Conservation (phyloP, 2,329 filamentous ascomycete species). For the Teratosphaeriaceae sp. region DNA sequence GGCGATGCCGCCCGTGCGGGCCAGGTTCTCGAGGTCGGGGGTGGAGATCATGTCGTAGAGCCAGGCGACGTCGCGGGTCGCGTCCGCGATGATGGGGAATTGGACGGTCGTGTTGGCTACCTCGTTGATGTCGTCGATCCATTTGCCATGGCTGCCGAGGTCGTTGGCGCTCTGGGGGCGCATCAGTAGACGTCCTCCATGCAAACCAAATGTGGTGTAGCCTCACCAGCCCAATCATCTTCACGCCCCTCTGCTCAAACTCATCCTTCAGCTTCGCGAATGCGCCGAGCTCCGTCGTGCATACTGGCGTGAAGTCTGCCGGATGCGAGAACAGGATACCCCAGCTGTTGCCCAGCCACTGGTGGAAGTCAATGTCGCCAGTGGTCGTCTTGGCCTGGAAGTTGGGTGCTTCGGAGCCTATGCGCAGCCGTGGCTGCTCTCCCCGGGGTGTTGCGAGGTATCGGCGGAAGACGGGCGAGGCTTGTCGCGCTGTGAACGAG, state of each 20-base stretch:
- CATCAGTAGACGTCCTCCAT: too few relatives aligned
- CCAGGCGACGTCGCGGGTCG: slow-evolving; percentile 42
- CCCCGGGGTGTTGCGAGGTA: slow-evolving; percentile 29
- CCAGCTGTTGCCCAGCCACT: slow-evolving; percentile 73
- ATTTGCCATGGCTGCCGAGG: slow-evolving; percentile 72
- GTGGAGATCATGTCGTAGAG: slow-evolving; percentile 43
- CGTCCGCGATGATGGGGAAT: slow-evolving; percentile 47
- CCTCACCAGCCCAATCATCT: slow-evolving; percentile 73
- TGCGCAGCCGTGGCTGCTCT: slow-evolving; percentile 35
- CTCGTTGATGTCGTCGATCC: slow-evolving; percentile 71
- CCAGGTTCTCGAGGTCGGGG: slow-evolving; percentile 29
- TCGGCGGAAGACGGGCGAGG: slow-evolving; percentile 31
- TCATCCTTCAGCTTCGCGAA: slow-evolving; percentile 85
- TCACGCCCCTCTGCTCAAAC: slow-evolving; percentile 78
- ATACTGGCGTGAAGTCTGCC: slow-evolving; percentile 86
- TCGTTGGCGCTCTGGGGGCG: slow-evolving; percentile 62
- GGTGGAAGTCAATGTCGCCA: slow-evolving; percentile 50
- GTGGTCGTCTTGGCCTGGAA: slow-evolving; percentile 76
- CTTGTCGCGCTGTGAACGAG: slow-evolving; percentile 18
- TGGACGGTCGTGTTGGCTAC: slow-evolving; percentile 37
- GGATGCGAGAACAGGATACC: slow-evolving; percentile 80
- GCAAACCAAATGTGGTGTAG: not conserved
- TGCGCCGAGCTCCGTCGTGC: slow-evolving; percentile 90
- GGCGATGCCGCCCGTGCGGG: slow-evolving; percentile 50
- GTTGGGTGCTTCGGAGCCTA: slow-evolving; percentile 61